Evolutionary conservation across 768 basidiomycete species (phyloP).

Genomic region (Suillus occidentalis): DNA sequence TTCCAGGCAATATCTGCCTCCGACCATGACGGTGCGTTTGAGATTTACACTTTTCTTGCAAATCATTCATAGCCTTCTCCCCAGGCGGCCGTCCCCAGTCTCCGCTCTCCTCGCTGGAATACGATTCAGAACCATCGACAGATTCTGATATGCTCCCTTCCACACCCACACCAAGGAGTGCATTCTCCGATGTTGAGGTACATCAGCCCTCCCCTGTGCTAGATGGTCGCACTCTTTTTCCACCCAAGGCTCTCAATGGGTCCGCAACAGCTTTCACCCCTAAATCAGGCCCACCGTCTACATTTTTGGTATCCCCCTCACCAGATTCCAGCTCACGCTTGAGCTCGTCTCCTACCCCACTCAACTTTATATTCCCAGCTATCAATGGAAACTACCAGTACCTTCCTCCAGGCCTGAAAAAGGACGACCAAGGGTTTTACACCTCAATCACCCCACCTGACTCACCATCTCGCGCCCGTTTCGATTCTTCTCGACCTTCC

Average conservation of each 20-base stretch:
- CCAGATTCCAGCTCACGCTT: constrained; percentile 11
- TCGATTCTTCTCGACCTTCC: constrained; percentile 20
- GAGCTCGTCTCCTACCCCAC: constrained; percentile 7
- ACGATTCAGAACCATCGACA: constrained; percentile 10
- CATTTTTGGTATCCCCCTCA: constrained; percentile 18
- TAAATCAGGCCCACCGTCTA: constrained; percentile 28
- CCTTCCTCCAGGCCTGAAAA: constrained; percentile 43
- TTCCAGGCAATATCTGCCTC: neutral
- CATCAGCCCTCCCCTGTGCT: constrained; percentile 6
- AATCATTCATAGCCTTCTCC: neutral
- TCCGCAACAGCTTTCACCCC: constrained; percentile 48
- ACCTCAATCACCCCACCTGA: constrained; percentile 33
- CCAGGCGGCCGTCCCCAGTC: constrained; percentile 7
- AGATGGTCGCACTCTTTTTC: neutral
- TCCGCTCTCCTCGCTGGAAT: constrained; percentile 8
- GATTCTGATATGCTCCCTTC: constrained; percentile 10
- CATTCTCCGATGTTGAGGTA: constrained; percentile 6
- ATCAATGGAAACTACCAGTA: constrained; percentile 33
- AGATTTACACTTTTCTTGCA: neutral
- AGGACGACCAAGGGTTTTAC: constrained; percentile 55
- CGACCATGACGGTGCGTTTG: constrained; percentile 6
- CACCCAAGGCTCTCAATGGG: constrained; percentile 35
- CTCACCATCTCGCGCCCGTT: constrained; percentile 16
- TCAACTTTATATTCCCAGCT: constrained; percentile 50
- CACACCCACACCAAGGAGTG: constrained; percentile 8